phyloP scores from a whole-genome alignment of 257 asterid genomes.

The Ilex aquifolium region DNA sequence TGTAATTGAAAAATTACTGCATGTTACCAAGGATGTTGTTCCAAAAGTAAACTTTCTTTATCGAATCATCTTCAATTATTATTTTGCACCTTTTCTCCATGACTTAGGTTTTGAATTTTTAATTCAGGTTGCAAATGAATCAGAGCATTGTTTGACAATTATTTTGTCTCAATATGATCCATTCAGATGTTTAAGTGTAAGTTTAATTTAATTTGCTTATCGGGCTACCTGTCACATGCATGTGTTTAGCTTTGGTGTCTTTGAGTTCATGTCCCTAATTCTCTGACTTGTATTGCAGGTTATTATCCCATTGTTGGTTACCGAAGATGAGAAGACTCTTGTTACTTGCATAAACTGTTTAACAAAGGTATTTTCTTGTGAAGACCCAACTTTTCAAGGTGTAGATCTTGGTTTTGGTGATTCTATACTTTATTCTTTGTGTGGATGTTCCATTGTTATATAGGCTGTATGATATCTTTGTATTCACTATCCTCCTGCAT shows the following conservation, averaged over 20 bases:
- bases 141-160: slow-evolving; percentile 80
- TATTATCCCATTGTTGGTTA: slow-evolving; percentile 85
- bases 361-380: slow-evolving; percentile 61
- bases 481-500: too few species aligned
- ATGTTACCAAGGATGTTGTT: slow-evolving; percentile 65
- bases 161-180: slow-evolving; percentile 82
- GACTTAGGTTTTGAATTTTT: slow-evolving; percentile 16
- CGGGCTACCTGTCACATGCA: too few species aligned
- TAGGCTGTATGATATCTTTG: too few species aligned
- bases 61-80: too few species aligned
- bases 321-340: slow-evolving; percentile 98
- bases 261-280: background rate
- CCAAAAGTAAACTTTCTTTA: slow-evolving; percentile 49
- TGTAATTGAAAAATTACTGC: slow-evolving; percentile 85
- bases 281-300: slow-evolving; percentile 43
- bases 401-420: too few species aligned
- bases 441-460: too few species aligned
- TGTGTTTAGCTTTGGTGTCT: too few species aligned
- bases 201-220: slow-evolving; percentile 16
- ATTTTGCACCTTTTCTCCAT: background rate
- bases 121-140: slow-evolving; percentile 75
- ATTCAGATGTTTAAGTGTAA: slow-evolving; percentile 88
- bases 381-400: too few species aligned
- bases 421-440: too few species aligned
- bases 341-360: slow-evolving; percentile 95